Percentiles rank a stretch among this genome's conserved stretches.
Conservation (phyloP, 2,329 filamentous ascomycete species). For the Arthrinium puccinioides region DNA sequence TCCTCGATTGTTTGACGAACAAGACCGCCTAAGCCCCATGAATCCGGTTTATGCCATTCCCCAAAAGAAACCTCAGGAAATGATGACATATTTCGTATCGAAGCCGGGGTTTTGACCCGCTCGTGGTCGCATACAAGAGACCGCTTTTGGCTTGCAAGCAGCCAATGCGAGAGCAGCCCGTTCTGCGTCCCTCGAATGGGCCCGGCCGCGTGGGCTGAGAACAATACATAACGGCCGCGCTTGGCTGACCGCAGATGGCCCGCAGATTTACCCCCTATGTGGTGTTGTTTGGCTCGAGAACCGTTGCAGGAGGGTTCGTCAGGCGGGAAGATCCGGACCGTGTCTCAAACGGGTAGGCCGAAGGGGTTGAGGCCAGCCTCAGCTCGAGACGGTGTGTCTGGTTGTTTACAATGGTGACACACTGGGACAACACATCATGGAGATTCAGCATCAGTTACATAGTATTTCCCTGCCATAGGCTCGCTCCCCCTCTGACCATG, state of each 20-base stretch:
- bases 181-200: slow-evolving; percentile 1
- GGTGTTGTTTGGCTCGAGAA: neutral
- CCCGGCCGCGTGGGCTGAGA: no score
- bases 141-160: slow-evolving; percentile 21
- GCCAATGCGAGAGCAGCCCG: slow-evolving; percentile 19
- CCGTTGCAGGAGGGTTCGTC: neutral
- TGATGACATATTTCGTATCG: slow-evolving; percentile 56
- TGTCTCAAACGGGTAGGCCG: slow-evolving; percentile 3
- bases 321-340: slow-evolving; percentile 3
- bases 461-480: slow-evolving; percentile 1
- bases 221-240: no score
- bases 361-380: no score
- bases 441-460: neutral
- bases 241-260: no score
- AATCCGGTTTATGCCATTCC: slow-evolving; percentile 87
- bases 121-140: slow-evolving; percentile 23
- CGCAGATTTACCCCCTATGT: no score
- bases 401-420: slow-evolving; percentile 1
- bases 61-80: slow-evolving; percentile 56
- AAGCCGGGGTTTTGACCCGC: slow-evolving; percentile 46
- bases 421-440: slow-evolving; percentile 3
- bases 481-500: neutral
- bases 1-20: slow-evolving; percentile 60
- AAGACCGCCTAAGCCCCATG: slow-evolving; percentile 61
- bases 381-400: neutral